These are phyloP conservation scores for Parietichytrium sp. DNA, from an alignment of 108 stramenopile genomes.

Conservation along the genomic window DNA sequence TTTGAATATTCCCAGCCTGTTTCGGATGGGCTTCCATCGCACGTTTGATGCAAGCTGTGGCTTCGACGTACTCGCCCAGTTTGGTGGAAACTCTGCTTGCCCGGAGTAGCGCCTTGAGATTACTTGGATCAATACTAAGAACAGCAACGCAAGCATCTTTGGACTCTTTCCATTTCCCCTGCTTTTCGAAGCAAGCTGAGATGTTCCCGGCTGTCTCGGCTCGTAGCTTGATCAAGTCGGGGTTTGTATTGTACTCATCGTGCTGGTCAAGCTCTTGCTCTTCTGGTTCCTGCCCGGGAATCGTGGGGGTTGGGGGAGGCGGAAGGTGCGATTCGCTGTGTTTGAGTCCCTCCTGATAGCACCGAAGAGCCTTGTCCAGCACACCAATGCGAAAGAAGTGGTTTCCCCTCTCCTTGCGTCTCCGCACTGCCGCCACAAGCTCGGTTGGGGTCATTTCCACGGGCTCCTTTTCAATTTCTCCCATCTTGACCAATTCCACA, in stretches of 20 bases:
- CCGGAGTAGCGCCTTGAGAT: neutral
- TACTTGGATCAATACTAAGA: neutral
- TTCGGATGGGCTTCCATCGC: neutral
- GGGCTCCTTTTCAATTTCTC: neutral
- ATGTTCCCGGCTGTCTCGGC: neutral
- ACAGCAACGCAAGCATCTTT: conserved; percentile 13
- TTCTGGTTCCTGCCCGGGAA: neutral
- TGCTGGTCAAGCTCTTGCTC: neutral
- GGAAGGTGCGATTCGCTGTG: conserved; percentile 11
- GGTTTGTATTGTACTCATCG: conserved; percentile 27
- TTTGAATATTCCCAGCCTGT: neutral
- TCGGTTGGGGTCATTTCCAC: conserved; percentile 11
- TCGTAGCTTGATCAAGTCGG: conserved; percentile 9
- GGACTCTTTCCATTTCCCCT: conserved; percentile 13
- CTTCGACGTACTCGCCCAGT: neutral
- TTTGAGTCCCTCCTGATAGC: conserved; percentile 31
- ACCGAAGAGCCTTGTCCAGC: conserved; percentile 18
- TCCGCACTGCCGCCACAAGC: neutral
- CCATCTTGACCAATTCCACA: conserved; percentile 1
- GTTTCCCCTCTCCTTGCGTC: conserved; percentile 32
- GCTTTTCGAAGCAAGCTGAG: neutral
- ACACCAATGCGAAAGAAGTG: neutral
- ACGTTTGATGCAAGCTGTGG: neutral
- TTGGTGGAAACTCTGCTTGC: neutral
- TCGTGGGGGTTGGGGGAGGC: neutral